phyloP scores from a whole-genome alignment of 1,284 basidiomycete genomes.

The Boletus calvinii region DNA sequence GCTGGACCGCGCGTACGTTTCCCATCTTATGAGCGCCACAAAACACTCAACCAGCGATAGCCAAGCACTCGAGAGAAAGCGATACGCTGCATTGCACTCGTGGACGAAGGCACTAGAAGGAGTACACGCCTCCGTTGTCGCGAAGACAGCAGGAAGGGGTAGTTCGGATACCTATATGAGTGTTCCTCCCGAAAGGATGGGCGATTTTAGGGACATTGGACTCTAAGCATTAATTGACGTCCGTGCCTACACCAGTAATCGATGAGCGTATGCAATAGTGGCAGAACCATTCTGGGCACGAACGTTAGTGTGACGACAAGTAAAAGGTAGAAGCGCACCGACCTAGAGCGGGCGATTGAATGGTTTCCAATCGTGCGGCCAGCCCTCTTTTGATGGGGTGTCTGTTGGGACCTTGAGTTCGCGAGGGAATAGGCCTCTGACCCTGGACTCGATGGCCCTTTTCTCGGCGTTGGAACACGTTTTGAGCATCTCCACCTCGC shows the following conservation, averaged over 20 bases:
- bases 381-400: constrained; percentile 72
- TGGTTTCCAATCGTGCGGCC: constrained; percentile 78
- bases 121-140: constrained; percentile 69
- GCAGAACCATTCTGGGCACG: neutral
- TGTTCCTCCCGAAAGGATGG: constrained; percentile 33
- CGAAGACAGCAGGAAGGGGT: constrained; percentile 59
- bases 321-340: neutral
- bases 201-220: constrained; percentile 31
- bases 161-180: constrained; percentile 28
- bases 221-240: constrained; percentile 19
- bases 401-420: constrained; percentile 77
- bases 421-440: constrained; percentile 82
- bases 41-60: constrained; percentile 40
- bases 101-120: constrained; percentile 79
- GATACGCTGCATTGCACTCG: constrained; percentile 78
- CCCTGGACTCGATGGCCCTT: constrained; percentile 71
- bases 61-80: constrained; percentile 78
- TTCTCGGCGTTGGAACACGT: constrained; percentile 65
- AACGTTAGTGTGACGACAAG: constrained; percentile 2
- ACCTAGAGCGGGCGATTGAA: constrained; percentile 49
- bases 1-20: constrained; percentile 79
- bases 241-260: neutral
- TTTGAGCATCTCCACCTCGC: constrained; percentile 60
- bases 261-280: neutral
- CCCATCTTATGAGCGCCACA: neutral